phyloP scores from a whole-genome alignment of 805 yeast species.

The Zygosaccharomyces siamensis region DNA sequence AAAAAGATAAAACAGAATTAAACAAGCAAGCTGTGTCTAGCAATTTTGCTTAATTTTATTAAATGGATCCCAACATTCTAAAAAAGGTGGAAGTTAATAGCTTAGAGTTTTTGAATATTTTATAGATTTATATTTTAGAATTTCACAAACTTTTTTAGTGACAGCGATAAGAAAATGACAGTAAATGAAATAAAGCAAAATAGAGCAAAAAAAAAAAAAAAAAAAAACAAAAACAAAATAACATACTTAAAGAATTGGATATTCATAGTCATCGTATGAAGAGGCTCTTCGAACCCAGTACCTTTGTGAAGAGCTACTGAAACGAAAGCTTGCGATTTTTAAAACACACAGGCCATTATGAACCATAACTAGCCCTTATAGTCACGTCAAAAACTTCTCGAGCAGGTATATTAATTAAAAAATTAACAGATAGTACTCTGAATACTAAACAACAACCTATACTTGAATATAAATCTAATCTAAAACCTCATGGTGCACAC shows the following conservation, averaged over 20 bases:
- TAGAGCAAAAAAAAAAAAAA: not conserved
- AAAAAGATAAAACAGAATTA: not conserved
- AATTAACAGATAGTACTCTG: too few species aligned
- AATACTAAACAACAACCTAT: too few species aligned
- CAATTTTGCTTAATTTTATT: not conserved
- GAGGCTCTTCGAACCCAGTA: not conserved
- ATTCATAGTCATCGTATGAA: not conserved
- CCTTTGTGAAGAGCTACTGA: not conserved
- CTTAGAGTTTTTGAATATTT: not conserved
- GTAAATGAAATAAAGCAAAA: not conserved
- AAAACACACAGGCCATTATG: not conserved
- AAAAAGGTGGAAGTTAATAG: not conserved
- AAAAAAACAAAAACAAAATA: not conserved
- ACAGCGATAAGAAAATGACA: constrained; percentile 6
- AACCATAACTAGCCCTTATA: not conserved
- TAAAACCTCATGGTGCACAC: not conserved
- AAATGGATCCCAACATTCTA: not conserved
- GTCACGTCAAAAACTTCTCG: not conserved
- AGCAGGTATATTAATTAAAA: not conserved
- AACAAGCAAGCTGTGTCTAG: constrained; percentile 3
- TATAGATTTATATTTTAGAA: not conserved
- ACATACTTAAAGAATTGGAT: not conserved
- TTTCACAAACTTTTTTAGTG: constrained; percentile 6
- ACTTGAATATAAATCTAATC: not conserved
- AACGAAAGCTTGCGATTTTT: not conserved